Percentiles rank a stretch among this genome's conserved stretches.
Evolutionary conservation across 1,139 yeast species (phyloP).

Genomic region (Arxiozyma telluris): DNA sequence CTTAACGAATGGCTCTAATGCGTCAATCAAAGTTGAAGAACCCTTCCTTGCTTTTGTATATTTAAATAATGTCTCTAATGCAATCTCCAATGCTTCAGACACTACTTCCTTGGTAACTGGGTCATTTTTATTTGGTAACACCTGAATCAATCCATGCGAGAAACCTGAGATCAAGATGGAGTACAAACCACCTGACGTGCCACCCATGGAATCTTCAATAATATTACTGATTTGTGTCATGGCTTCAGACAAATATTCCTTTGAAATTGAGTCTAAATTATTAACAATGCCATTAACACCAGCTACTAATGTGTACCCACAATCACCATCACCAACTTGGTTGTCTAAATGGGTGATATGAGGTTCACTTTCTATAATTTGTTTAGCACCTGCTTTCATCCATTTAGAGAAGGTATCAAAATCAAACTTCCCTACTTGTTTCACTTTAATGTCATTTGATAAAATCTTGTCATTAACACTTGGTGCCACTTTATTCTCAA

Average conservation of each 20-base stretch:
- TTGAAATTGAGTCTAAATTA: slow-evolving; percentile 41
- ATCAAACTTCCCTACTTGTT: slow-evolving; percentile 34
- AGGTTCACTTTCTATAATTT: slow-evolving; percentile 55
- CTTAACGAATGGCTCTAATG: slow-evolving; percentile 77
- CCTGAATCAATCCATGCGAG: slow-evolving; percentile 40
- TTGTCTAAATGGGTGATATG: slow-evolving; percentile 78
- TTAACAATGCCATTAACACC: slow-evolving; percentile 69
- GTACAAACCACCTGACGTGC: slow-evolving; percentile 90
- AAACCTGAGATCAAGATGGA: slow-evolving; percentile 71
- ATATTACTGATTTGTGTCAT: slow-evolving; percentile 58
- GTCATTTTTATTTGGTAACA: slow-evolving; percentile 25
- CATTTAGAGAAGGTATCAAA: slow-evolving; percentile 32
- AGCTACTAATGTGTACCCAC: slow-evolving; percentile 80
- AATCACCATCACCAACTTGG: slow-evolving; percentile 92
- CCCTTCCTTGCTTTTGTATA: slow-evolving; percentile 86
- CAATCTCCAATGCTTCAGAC: slow-evolving; percentile 40
- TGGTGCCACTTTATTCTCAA: slow-evolving; percentile 24
- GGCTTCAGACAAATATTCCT: slow-evolving; percentile 45
- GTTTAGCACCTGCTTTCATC: slow-evolving; percentile 41
- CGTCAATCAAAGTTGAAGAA: slow-evolving; percentile 84
- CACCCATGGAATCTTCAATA: slow-evolving; percentile 90
- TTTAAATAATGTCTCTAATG: slow-evolving; percentile 55
- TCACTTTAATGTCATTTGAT: slow-evolving; percentile 34
- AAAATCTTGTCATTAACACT: slow-evolving; percentile 32
- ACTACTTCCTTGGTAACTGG: slow-evolving; percentile 33